A percentile compares a stretch with the other conserved stretches of the same genome.
phyloP scores from a whole-genome alignment of 495 filamentous ascomycete species.

The Xylona heveae region DNA sequence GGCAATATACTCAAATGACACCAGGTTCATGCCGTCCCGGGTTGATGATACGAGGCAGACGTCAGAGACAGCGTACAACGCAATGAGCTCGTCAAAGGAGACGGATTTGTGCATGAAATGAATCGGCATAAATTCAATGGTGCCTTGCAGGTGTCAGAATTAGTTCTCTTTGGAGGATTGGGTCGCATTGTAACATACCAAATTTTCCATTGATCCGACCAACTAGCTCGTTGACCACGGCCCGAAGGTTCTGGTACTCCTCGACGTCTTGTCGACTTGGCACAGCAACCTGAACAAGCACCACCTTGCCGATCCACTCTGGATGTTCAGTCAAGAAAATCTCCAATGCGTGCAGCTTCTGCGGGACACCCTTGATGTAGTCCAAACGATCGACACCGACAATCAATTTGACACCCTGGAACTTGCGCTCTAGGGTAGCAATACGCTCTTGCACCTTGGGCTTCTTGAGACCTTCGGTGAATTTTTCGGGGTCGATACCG shows the following conservation, averaged over 20 bases:
- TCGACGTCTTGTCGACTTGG: constrained; percentile 85
- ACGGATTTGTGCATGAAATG: constrained; percentile 89
- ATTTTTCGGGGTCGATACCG: constrained; percentile 91
- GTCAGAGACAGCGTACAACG: constrained; percentile 76
- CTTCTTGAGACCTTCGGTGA: constrained; percentile 68
- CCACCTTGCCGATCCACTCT: constrained; percentile 77
- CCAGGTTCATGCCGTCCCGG: constrained; percentile 94
- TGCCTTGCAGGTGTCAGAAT: constrained; percentile 29
- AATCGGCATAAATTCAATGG: constrained; percentile 81
- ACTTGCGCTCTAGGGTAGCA: constrained; percentile 50
- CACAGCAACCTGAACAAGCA: constrained; percentile 83
- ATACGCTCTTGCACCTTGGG: constrained; percentile 62
- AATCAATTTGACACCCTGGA: constrained; percentile 73
- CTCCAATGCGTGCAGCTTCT: constrained; percentile 82
- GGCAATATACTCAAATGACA: constrained; percentile 90
- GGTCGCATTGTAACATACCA: constrained; percentile 23
- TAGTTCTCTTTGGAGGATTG: background rate
- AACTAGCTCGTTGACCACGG: constrained; percentile 75
- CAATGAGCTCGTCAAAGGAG: constrained; percentile 73
- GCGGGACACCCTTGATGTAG: constrained; percentile 90
- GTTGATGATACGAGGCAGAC: constrained; percentile 79
- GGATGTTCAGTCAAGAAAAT: constrained; percentile 81
- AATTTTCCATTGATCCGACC: constrained; percentile 87
- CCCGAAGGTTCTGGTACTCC: constrained; percentile 83
- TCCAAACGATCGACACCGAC: constrained; percentile 86